These are phyloP conservation scores for Metschnikowia sp. DNA, from an alignment of 805 yeast genomes.

Conservation along the genomic window DNA sequence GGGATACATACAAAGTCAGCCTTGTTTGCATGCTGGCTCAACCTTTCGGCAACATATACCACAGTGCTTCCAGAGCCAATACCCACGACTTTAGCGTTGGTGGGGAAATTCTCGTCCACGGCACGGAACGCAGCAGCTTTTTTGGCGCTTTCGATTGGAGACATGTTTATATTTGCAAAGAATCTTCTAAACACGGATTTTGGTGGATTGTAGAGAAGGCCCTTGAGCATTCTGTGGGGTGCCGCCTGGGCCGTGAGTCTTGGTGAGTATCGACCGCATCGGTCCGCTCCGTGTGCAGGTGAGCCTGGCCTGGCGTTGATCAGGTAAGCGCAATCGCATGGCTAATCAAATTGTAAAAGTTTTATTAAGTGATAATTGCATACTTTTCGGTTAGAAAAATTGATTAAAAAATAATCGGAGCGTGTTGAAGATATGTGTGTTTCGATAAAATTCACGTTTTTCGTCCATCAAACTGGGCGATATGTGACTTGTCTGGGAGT, in stretches of 20 bases:
- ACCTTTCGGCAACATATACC: slow-evolving; percentile 92
- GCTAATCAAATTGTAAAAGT: no score
- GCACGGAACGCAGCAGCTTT: slow-evolving; percentile 88
- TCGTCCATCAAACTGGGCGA: no score
- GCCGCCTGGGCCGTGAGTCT: background rate
- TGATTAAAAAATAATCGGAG: background rate
- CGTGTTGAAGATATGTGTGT: no score
- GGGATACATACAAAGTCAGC: slow-evolving; percentile 74
- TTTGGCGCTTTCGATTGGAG: slow-evolving; percentile 72
- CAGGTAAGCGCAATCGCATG: background rate
- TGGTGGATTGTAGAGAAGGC: background rate
- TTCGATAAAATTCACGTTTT: no score
- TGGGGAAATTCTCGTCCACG: slow-evolving; percentile 80
- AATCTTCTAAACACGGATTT: background rate
- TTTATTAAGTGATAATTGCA: no score
- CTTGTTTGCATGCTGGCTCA: slow-evolving; percentile 64
- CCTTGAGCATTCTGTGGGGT: slow-evolving; percentile 6
- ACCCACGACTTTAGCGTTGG: slow-evolving; percentile 72
- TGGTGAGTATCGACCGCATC: slow-evolving; percentile 1
- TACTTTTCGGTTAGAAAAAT: background rate
- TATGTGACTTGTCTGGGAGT: no score
- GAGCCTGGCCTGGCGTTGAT: background rate
- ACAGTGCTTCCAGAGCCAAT: slow-evolving; percentile 98
- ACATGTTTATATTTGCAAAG: background rate
- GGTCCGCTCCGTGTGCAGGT: slow-evolving; percentile 1